Conservation (phyloP, 176 grass and related monocot genomes). For the Carex littledalei region DNA sequence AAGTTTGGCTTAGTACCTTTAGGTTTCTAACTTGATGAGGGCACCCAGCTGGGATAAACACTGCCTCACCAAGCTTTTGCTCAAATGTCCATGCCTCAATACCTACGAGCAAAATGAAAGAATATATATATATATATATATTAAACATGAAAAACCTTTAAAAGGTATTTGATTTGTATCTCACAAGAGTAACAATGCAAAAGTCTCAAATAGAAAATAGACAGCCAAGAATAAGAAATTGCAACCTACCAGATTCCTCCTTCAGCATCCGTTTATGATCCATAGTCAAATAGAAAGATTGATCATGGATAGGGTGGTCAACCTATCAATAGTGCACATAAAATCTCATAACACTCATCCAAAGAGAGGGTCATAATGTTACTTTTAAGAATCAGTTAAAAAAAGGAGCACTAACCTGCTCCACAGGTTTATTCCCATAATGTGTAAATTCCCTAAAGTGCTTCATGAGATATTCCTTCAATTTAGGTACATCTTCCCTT, state of each 20-base stretch:
- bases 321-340: conserved; percentile 39
- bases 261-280: conserved; percentile 81
- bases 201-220: not conserved
- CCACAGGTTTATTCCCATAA: conserved; percentile 34
- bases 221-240: not conserved
- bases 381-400: not conserved
- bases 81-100: conserved; percentile 95
- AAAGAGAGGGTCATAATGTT: not conserved
- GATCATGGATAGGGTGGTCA: conserved; percentile 82
- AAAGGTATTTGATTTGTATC: not conserved
- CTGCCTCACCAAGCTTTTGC: conserved; percentile 92
- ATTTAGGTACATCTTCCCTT: conserved; percentile 64
- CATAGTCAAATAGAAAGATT: conserved; percentile 71
- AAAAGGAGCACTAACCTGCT: conserved; percentile 26
- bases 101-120: conserved; percentile 28
- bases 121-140: not conserved
- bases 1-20: conserved; percentile 46
- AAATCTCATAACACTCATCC: not conserved
- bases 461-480: conserved; percentile 69
- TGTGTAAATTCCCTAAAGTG: conserved; percentile 68
- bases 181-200: not conserved
- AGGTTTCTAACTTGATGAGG: conserved; percentile 95
- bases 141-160: not conserved
- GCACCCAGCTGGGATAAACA: conserved; percentile 94
- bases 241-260: conserved; percentile 71